Percentiles rank a stretch among this genome's conserved stretches.
These are phyloP conservation scores for Priceomyces melissophilus DNA, from an alignment of 805 yeast genomes.

Conservation along the genomic window DNA sequence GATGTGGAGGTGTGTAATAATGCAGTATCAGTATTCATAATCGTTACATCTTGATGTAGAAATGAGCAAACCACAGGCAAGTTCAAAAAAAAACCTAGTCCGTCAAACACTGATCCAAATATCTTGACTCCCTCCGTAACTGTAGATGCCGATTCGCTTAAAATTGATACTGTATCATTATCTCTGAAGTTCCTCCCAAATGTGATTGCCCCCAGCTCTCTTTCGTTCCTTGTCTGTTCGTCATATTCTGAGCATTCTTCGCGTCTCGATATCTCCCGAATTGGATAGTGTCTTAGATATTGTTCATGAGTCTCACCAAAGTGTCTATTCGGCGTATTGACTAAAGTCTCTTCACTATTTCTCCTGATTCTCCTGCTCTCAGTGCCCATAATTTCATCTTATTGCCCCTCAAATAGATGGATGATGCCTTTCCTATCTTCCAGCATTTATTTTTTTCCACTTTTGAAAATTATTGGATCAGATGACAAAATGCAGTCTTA, in stretches of 20 bases:
- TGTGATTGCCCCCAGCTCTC: not conserved
- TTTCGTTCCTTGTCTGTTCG: not conserved
- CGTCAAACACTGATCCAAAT: slow-evolving; percentile 11
- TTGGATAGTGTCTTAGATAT: too few species aligned
- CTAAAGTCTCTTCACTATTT: slow-evolving; percentile 2
- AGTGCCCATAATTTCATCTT: too few species aligned
- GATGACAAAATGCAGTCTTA: too few species aligned
- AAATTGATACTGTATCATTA: slow-evolving; percentile 3
- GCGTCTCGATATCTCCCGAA: not conserved
- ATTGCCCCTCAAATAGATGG: too few species aligned
- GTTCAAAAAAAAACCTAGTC: slow-evolving; percentile 9
- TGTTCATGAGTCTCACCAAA: not conserved
- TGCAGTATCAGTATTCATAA: slow-evolving; percentile 10
- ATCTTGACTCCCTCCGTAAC: slow-evolving; percentile 11
- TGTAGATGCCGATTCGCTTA: slow-evolving; percentile 18
- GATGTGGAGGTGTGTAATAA: slow-evolving; percentile 19
- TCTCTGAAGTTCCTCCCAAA: not conserved
- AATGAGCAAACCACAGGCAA: slow-evolving; percentile 18
- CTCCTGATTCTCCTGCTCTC: not conserved
- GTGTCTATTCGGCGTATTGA: not conserved
- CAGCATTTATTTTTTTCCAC: too few species aligned
- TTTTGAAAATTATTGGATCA: too few species aligned
- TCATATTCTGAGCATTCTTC: not conserved
- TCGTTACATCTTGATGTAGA: slow-evolving; percentile 17
- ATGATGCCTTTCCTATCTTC: too few species aligned